A percentile compares a stretch with the other conserved stretches of the same genome.
These are phyloP conservation scores for Pseudogymnoascus sp. DNA, from an alignment of 2,329 filamentous ascomycete species.

Conservation along the genomic window DNA sequence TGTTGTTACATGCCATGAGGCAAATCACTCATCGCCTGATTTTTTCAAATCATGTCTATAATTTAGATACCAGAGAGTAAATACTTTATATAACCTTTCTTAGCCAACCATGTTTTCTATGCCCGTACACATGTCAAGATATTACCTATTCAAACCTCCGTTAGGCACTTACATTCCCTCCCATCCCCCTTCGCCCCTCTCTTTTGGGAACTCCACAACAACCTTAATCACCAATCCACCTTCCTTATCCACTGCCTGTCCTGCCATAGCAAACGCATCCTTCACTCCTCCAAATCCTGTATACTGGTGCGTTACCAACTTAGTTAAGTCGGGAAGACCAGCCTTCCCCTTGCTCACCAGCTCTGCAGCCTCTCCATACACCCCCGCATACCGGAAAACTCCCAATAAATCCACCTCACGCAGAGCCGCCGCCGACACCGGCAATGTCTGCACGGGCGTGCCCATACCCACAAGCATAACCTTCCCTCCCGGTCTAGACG, in stretches of 20 bases:
- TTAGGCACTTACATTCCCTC: neutral
- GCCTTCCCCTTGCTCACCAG: slow-evolving; percentile 53
- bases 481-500: slow-evolving; percentile 63
- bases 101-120: neutral
- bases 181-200: slow-evolving; percentile 35
- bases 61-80: neutral
- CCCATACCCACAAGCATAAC: slow-evolving; percentile 91
- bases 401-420: slow-evolving; percentile 86
- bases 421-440: slow-evolving; percentile 80
- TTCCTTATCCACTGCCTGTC: slow-evolving; percentile 79
- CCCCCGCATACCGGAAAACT: slow-evolving; percentile 78
- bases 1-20: neutral
- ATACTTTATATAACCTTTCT: neutral
- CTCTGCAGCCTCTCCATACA: slow-evolving; percentile 64
- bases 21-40: neutral
- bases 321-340: neutral
- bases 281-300: slow-evolving; percentile 59
- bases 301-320: neutral
- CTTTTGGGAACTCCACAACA: slow-evolving; percentile 58
- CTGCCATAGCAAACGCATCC: slow-evolving; percentile 74
- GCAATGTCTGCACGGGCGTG: slow-evolving; percentile 77
- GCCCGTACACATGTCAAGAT: too few relatives aligned
- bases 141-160: too few relatives aligned
- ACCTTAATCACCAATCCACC: slow-evolving; percentile 70
- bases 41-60: neutral